Base-by-base conservation (phyloP, 2,329 filamentous ascomycete species). In the Malbranchea cinnamomea region DNA sequence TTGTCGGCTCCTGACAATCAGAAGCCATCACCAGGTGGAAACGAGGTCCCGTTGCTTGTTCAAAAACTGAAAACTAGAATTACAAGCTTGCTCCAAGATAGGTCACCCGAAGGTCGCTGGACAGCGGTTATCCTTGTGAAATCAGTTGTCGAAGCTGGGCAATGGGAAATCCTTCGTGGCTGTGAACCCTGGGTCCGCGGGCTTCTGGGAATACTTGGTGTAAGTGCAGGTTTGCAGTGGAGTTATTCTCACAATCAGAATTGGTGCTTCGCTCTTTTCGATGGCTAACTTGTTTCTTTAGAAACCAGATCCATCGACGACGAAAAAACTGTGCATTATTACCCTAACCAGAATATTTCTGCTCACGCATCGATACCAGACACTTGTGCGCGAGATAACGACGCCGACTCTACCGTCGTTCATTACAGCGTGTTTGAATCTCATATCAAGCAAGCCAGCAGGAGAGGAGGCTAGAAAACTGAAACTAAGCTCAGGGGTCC, bases 41-140 rank as follows among this genome's bases (percentile, higher is more conserved):
- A 76, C 0, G 81, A 87, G 36, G 63, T 64, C 24, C 58, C 74
- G 0, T 61, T 78, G n/a, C 67, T 83, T 12, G 67, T 89, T 1
- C 81, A 92, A 54, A 87, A 80, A 50, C 65, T 91, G 45, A 82
- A 79, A 49, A 82, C 79, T 4, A 74, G 81, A 31, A 63, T 93
- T 35, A 76, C 73, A 2, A 74, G 78, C 8, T 63, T 94, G 9
- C 60, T 94, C 19, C 79, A 81, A 48, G 83, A 87, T 33, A 76
- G 76, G 35, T 81, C 61, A 27, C 50, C 71, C 2, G 72, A 84
- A 43, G 81, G 77, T 24, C 71, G 82, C 44, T 91, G 87, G 59
- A 68, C 75, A 11, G 84, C 77, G 5, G 71, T 80, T 24, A 74
- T 79, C 10, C 57, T 94, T 28, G 69, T 84, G 52, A 94, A 94